These are phyloP conservation scores for Lasiosphaeriaceae sp. DNA, from an alignment of 495 filamentous ascomycete species.

Conservation along the genomic window DNA sequence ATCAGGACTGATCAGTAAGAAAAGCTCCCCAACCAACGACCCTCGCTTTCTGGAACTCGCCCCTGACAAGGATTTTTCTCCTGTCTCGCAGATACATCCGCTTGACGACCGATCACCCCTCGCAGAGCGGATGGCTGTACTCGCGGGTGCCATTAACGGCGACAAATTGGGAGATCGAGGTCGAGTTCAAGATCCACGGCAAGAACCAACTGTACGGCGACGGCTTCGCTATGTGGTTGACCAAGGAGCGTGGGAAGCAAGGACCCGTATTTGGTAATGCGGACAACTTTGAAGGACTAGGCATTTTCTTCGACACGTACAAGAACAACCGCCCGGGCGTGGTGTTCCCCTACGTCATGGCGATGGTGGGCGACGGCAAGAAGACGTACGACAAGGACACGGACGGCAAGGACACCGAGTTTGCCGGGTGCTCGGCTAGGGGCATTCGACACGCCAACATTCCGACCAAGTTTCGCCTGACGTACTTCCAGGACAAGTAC, in stretches of 20 bases:
- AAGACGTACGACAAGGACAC: slow-evolving; percentile 89
- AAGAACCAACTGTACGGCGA: slow-evolving; percentile 82
- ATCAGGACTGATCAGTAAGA: slow-evolving; percentile 85
- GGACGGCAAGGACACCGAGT: slow-evolving; percentile 89
- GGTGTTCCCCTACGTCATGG: slow-evolving; percentile 97
- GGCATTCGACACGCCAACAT: slow-evolving; percentile 75
- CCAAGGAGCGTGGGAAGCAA: slow-evolving; percentile 76
- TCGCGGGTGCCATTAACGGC: slow-evolving; percentile 91
- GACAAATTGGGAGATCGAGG: slow-evolving; percentile 98
- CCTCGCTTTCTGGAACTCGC: neutral
- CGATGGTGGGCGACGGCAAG: slow-evolving; percentile 90
- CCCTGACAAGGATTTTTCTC: neutral
- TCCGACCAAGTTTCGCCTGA: slow-evolving; percentile 81
- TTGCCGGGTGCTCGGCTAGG: slow-evolving; percentile 91
- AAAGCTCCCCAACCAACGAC: neutral
- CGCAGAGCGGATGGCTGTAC: slow-evolving; percentile 88
- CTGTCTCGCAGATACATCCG: slow-evolving; percentile 70
- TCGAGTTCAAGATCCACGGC: slow-evolving; percentile 87
- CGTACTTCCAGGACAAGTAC: slow-evolving; percentile 95
- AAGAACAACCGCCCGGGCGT: slow-evolving; percentile 98
- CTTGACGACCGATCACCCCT: slow-evolving; percentile 83
- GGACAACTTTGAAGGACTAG: slow-evolving; percentile 91
- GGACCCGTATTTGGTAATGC: slow-evolving; percentile 86
- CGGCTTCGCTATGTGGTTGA: slow-evolving; percentile 98
- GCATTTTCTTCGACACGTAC: slow-evolving; percentile 98